These are phyloP conservation scores for Halenospora varia DNA, from an alignment of 495 filamentous ascomycete genomes.

Conservation along the genomic window DNA sequence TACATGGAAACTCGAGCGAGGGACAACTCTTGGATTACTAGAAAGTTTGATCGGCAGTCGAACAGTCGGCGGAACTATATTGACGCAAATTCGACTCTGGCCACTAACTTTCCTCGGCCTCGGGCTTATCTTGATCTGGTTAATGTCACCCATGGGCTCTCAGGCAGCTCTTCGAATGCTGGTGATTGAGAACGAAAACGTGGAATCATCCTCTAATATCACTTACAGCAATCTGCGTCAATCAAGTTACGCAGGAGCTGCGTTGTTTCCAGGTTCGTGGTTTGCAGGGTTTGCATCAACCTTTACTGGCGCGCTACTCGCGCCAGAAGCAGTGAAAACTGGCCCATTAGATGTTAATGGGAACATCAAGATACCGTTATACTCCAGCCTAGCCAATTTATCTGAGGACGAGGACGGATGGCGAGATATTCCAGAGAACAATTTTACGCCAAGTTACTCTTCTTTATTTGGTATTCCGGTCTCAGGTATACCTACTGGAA, in stretches of 20 bases:
- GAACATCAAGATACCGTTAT: constrained; percentile 20
- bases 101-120: constrained; percentile 3
- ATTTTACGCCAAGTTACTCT: constrained; percentile 7
- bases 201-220: background rate
- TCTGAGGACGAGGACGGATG: constrained; percentile 12
- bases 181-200: background rate
- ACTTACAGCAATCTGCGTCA: constrained; percentile 11
- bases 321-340: constrained; percentile 11
- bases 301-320: constrained; percentile 13
- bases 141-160: constrained; percentile 15
- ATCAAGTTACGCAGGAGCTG: constrained; percentile 5
- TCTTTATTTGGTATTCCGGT: constrained; percentile 19
- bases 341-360: constrained; percentile 11
- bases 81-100: constrained; percentile 12
- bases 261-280: constrained; percentile 3
- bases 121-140: constrained; percentile 17
- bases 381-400: constrained; percentile 6
- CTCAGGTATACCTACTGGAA: constrained; percentile 11
- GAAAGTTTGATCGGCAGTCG: constrained; percentile 20
- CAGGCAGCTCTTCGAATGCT: constrained; percentile 19
- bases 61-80: constrained; percentile 17
- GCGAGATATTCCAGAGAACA: constrained; percentile 1
- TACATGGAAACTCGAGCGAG: constrained; percentile 18
- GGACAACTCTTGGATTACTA: constrained; percentile 13
- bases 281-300: constrained; percentile 11